Evolutionary conservation across 805 yeast genomes (phyloP).

Genomic region (Saturnispora hagleri): DNA sequence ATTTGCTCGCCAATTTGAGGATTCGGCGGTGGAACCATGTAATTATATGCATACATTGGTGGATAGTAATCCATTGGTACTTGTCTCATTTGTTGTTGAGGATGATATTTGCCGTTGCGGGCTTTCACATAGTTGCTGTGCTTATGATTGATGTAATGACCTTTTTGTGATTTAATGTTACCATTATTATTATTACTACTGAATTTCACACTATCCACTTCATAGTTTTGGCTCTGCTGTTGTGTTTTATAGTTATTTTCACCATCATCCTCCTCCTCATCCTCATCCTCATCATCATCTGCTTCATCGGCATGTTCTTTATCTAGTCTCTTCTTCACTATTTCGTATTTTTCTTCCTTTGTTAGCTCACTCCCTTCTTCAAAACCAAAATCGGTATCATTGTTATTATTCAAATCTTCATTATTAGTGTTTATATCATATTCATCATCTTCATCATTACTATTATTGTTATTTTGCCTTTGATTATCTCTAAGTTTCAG

Average conservation of each 20-base stretch:
- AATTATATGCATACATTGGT: not conserved
- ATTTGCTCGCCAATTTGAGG: not conserved
- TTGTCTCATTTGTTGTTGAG: constrained; percentile 2
- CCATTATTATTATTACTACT: not conserved
- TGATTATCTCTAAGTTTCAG: not conserved
- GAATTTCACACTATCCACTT: not conserved
- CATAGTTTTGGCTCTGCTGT: constrained; percentile 9
- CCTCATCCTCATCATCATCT: constrained; percentile 17
- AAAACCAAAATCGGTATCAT: constrained; percentile 2
- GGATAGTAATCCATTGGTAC: constrained; percentile 1
- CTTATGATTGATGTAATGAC: not conserved
- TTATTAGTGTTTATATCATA: constrained; percentile 10
- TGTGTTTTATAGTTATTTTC: constrained; percentile 23
- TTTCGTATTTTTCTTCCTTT: constrained; percentile 35
- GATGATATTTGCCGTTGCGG: not conserved
- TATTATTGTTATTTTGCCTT: not conserved
- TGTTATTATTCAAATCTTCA: not conserved
- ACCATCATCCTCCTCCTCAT: constrained; percentile 22
- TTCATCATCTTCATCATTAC: not conserved
- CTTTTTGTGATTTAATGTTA: not conserved
- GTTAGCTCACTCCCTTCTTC: constrained; percentile 24
- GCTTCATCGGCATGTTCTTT: constrained; percentile 24
- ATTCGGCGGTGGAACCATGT: not conserved
- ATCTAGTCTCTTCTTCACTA: constrained; percentile 30
- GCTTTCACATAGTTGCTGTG: not conserved